Conservation (phyloP, 495 filamentous ascomycete genomes). For the Parmelia sp. region DNA sequence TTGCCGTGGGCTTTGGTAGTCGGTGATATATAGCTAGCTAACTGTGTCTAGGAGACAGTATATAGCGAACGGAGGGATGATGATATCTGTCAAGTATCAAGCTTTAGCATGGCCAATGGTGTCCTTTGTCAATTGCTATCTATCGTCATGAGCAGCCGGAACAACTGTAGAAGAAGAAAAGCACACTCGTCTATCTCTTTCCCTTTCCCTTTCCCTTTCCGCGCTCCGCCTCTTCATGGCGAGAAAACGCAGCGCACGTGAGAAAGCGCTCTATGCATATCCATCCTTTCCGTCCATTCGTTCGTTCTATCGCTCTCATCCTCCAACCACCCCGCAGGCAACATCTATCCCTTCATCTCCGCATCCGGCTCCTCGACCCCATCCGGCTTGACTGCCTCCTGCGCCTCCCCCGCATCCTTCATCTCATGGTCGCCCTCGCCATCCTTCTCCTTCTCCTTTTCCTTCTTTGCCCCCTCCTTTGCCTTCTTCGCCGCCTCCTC, state of each 20-base stretch:
- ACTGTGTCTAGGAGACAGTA: too few relatives aligned
- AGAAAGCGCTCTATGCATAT: background rate
- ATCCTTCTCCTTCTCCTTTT: conserved; percentile 36
- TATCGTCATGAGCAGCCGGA: background rate
- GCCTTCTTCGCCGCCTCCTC: conserved; percentile 48
- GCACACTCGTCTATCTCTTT: background rate
- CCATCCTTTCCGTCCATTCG: background rate
- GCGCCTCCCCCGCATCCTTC: conserved; percentile 44
- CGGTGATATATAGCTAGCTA: too few relatives aligned
- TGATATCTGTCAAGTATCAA: too few relatives aligned
- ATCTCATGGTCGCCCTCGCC: conserved; percentile 47
- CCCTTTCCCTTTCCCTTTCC: background rate
- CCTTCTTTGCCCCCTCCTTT: conserved; percentile 40
- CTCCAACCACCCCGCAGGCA: too few relatives aligned
- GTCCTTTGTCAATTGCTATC: background rate
- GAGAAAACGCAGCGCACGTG: background rate
- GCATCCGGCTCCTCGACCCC: conserved; percentile 38
- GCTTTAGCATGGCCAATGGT: too few relatives aligned
- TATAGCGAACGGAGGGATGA: too few relatives aligned
- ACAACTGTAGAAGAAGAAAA: background rate
- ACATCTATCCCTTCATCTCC: conserved; percentile 16
- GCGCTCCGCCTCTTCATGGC: background rate
- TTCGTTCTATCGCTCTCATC: too few relatives aligned
- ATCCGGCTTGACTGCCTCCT: conserved; percentile 36
- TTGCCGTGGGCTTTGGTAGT: too few relatives aligned